These are phyloP conservation scores for Tolypocladium pustulatum DNA, from an alignment of 2,329 filamentous ascomycete species.

Conservation along the genomic window DNA sequence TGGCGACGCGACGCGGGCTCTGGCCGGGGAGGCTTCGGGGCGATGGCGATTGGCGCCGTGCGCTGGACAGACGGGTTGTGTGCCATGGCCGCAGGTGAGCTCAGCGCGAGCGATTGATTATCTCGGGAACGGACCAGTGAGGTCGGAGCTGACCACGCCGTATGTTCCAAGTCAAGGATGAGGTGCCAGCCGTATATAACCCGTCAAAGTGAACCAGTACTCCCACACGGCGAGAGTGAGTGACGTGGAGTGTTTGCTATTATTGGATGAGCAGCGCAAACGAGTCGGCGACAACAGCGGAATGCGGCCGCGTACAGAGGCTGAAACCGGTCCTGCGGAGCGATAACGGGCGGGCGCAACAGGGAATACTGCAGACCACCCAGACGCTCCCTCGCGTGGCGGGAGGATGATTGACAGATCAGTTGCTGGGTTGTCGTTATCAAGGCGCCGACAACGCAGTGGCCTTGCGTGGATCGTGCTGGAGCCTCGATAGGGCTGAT, in stretches of 20 bases:
- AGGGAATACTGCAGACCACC: not conserved
- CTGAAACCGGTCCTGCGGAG: not conserved
- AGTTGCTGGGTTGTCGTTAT: not conserved
- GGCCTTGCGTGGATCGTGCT: not conserved
- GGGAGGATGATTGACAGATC: not conserved
- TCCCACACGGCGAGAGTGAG: not conserved
- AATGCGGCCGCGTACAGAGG: not conserved
- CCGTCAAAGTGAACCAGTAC: not conserved
- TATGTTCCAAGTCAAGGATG: not conserved
- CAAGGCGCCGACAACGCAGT: not conserved
- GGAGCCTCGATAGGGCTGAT: not conserved
- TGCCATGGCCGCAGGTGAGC: constrained; percentile 33
- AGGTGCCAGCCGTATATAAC: not conserved
- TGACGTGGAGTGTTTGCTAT: not conserved
- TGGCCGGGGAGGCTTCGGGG: constrained; percentile 43
- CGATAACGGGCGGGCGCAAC: not conserved
- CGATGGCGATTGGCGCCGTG: constrained; percentile 57
- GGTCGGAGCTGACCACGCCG: not conserved
- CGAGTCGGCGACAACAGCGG: not conserved
- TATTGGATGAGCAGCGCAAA: not conserved
- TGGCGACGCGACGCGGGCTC: constrained; percentile 33
- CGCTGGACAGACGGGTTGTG: constrained; percentile 41
- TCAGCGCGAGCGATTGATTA: constrained; percentile 9
- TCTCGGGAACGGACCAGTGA: constrained; percentile 1
- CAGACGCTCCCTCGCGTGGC: not conserved